Evolutionary conservation across 2,329 filamentous ascomycete genomes (phyloP).

Genomic region (Talaromyces sp.): DNA sequence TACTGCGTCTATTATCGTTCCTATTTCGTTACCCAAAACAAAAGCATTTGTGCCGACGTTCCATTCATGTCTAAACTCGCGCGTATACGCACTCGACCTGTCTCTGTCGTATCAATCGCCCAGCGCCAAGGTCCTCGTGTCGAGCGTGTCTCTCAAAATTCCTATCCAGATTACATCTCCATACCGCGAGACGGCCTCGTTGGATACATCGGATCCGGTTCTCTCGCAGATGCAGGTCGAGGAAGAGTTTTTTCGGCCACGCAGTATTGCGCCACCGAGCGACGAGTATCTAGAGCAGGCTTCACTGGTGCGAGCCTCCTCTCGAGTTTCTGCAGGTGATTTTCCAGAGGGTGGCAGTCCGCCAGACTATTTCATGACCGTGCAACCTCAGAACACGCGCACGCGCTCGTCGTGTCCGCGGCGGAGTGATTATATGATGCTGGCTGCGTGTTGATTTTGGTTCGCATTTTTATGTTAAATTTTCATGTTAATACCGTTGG

Average conservation of each 20-base stretch:
- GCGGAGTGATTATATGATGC: background rate
- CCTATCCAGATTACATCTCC: conserved; percentile 40
- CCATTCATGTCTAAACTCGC: conserved; percentile 63
- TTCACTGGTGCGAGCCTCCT: background rate
- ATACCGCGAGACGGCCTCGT: conserved; percentile 9
- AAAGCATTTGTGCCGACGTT: conserved; percentile 66
- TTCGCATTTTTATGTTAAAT: background rate
- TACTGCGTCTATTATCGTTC: conserved; percentile 59
- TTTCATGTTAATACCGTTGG: background rate
- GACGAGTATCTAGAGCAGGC: conserved; percentile 1
- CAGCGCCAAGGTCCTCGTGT: conserved; percentile 36
- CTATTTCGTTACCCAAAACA: conserved; percentile 59
- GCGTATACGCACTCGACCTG: conserved; percentile 59
- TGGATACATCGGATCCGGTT: conserved; percentile 9
- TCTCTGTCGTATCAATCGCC: conserved; percentile 52
- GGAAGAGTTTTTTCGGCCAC: conserved; percentile 25
- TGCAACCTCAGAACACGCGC: background rate
- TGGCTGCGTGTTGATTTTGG: background rate
- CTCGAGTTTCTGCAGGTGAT: background rate
- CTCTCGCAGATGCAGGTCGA: conserved; percentile 25
- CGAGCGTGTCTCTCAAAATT: conserved; percentile 36
- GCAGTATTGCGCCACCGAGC: conserved; percentile 19
- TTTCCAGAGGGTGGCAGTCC: background rate
- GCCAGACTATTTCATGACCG: background rate
- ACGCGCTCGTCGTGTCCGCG: background rate